Evolutionary conservation across 352 stramenopile genomes (phyloP).

Genomic region (Phytopythium delawarense): DNA sequence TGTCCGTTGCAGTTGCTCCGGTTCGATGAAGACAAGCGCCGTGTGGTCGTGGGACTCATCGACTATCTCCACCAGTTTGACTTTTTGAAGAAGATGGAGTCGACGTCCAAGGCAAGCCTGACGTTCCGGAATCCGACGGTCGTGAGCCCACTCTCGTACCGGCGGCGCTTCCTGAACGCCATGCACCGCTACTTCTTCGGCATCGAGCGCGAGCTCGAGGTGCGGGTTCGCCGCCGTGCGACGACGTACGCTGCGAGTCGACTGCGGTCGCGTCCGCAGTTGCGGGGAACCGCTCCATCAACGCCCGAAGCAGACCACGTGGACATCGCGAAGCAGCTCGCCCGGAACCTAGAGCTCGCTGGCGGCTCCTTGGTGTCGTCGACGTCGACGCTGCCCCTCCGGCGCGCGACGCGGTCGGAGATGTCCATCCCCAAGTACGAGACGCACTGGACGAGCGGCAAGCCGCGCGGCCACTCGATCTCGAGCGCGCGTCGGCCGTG

Average conservation of each 20-base stretch:
- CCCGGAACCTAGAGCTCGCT: conserved; percentile 4
- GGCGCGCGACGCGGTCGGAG: conserved; percentile 15
- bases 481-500: conserved; percentile 19
- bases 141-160: conserved; percentile 78
- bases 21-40: conserved; percentile 75
- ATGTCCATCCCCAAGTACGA: conserved; percentile 24
- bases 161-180: conserved; percentile 75
- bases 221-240: conserved; percentile 57
- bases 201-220: conserved; percentile 70
- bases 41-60: conserved; percentile 76
- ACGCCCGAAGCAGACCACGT: conserved; percentile 6
- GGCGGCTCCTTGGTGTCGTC: background rate
- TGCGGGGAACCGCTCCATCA: background rate
- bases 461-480: conserved; percentile 43
- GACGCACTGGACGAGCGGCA: conserved; percentile 32
- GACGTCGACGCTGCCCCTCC: conserved; percentile 10
- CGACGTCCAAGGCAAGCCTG: conserved; percentile 78
- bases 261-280: background rate
- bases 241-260: conserved; percentile 20
- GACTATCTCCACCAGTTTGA: conserved; percentile 88
- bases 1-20: conserved; percentile 44
- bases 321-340: conserved; percentile 6
- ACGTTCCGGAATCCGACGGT: conserved; percentile 83
- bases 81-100: conserved; percentile 89
- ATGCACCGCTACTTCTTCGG: conserved; percentile 81